Base-by-base conservation (phyloP, 345 rosid species). In the Brassica napus region DNA sequence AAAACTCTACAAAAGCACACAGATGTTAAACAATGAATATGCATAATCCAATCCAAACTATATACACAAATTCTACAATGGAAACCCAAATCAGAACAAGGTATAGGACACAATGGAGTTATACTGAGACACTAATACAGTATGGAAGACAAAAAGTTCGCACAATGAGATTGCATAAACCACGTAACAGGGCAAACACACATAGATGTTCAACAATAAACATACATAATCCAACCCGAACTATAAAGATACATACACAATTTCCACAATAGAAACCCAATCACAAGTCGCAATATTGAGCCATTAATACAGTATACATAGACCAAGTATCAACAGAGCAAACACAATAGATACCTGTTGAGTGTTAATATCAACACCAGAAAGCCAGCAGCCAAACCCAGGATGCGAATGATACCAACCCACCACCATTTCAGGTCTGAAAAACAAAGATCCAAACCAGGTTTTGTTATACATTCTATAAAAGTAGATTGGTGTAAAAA, bases 381-480 rank as follows among this genome's bases (percentile, higher is more conserved):
- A 95, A 32, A 95, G 97, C 99, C 99, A 95, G 84, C 98, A 95
- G 18, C 99, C 99, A 83, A 95, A 95, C 82, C 99, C 99, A 80
- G 98, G 99, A 86, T 95, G 99, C 0, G 99, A 93, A 79, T 95
- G 99, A 86, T 93, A 95, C 99, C 99, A 95, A 2, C 98, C 99
- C 32, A 95, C 99, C 65, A 95, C 99, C 99, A 95, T 95, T 81
- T 95, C 98, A 65, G 98, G 98, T 81, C 99, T 93, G 89, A 60
- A 84, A 58, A 2, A 49, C 2, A 1, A 65, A 23, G 37, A 21
- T 61, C 11, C 23, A 24, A 21, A 69, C 11, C 23, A 24, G 34
- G 57, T 4, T 49, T 11, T 44, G 15, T 5, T 16, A 54, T 54
- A 54, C 23, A 52, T 24, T 23, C 34, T 60, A 0, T 60, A 60